These are phyloP conservation scores for Exophiala sp. DNA, from an alignment of 2,329 filamentous ascomycete genomes.

Conservation along the genomic window DNA sequence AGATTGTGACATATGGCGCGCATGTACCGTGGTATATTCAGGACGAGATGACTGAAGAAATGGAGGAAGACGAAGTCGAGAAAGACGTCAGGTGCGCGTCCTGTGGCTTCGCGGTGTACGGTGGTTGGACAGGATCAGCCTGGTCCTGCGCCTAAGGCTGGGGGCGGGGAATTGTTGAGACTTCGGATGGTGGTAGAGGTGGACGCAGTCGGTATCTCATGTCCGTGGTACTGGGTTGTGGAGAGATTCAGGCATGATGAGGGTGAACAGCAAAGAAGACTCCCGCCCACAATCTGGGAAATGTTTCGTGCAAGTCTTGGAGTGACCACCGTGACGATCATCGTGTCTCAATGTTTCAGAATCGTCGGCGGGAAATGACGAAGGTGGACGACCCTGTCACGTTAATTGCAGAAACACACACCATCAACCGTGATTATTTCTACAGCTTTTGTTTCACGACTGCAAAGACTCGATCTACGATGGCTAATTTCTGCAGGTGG, in stretches of 20 bases:
- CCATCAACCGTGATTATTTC: too few relatives aligned
- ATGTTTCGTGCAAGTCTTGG: too few relatives aligned
- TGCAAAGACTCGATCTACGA: too few relatives aligned
- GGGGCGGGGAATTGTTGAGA: background rate
- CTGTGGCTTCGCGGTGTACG: background rate
- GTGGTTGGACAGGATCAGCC: conserved; percentile 18
- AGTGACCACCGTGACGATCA: too few relatives aligned
- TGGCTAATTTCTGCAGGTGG: too few relatives aligned
- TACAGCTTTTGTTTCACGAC: too few relatives aligned
- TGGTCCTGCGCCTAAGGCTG: conserved; percentile 9
- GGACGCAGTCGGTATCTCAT: background rate
- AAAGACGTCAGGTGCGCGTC: background rate
- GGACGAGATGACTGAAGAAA: background rate
- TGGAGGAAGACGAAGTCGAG: background rate
- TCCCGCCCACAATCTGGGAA: too few relatives aligned
- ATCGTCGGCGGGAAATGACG: too few relatives aligned
- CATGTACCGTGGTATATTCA: background rate
- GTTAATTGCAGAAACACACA: too few relatives aligned
- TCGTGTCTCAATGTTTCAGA: too few relatives aligned
- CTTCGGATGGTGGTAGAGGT: background rate
- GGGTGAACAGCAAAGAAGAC: background rate
- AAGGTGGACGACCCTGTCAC: too few relatives aligned
- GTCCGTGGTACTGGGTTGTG: background rate
- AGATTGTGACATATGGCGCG: conserved; percentile 44
- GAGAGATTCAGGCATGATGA: background rate